Evolutionary conservation across 495 filamentous ascomycete species (phyloP).

Genomic region (Aspergillus biplanus): DNA sequence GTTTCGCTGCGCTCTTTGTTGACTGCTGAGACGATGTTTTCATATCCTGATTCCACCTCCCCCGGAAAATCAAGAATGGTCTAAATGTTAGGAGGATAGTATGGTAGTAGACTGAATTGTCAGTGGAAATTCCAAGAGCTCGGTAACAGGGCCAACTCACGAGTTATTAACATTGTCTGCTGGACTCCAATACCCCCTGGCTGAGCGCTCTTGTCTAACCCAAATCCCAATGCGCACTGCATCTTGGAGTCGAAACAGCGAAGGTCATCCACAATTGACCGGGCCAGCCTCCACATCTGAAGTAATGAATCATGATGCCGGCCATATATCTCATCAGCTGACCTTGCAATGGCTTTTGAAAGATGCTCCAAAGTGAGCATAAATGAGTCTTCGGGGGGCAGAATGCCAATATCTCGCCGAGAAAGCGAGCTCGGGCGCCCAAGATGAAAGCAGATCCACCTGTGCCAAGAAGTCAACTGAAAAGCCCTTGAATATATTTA

Average conservation of each 20-base stretch:
- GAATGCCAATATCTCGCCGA: constrained; percentile 40
- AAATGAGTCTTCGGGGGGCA: constrained; percentile 40
- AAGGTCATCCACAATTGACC: constrained; percentile 42
- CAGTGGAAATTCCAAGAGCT: not conserved
- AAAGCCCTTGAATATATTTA: not conserved
- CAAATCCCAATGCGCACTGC: constrained; percentile 38
- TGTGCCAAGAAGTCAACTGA: constrained; percentile 19
- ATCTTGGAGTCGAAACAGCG: constrained; percentile 35
- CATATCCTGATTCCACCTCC: constrained; percentile 41
- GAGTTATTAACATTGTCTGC: constrained; percentile 40
- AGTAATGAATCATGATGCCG: constrained; percentile 46
- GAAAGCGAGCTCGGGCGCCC: constrained; percentile 44
- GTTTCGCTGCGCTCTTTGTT: constrained; percentile 19
- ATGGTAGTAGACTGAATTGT: constrained; percentile 43
- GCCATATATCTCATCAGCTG: constrained; percentile 44
- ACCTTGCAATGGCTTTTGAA: constrained; percentile 39
- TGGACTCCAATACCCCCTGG: constrained; percentile 38
- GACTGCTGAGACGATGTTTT: constrained; percentile 23
- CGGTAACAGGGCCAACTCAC: constrained; percentile 28
- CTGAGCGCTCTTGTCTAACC: constrained; percentile 36
- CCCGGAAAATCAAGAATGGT: constrained; percentile 50
- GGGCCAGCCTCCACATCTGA: constrained; percentile 48
- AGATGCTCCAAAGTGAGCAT: constrained; percentile 36
- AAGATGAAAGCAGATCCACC: constrained; percentile 48
- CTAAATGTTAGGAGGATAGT: constrained; percentile 48